These are phyloP conservation scores for Brassica cretica DNA, from an alignment of 345 rosid species.

Conservation along the genomic window DNA sequence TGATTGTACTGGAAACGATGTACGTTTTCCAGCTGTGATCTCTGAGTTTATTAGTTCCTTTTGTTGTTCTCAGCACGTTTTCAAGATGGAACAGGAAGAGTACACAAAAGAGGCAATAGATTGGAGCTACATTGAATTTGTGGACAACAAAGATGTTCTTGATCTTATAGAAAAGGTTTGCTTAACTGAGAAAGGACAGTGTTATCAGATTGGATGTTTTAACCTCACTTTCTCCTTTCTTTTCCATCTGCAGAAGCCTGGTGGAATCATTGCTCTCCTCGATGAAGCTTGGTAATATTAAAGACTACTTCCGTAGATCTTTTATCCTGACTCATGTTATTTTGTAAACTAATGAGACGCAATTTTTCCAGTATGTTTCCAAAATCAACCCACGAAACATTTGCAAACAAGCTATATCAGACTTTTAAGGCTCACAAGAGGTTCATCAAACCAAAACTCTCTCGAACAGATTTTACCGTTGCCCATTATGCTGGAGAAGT, in stretches of 20 bases:
- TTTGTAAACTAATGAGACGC: background rate
- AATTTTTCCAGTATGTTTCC: slow-evolving; percentile 88
- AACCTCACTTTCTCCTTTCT: background rate
- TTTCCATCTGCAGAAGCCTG: slow-evolving; percentile 62
- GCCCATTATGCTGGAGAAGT: slow-evolving; percentile 98
- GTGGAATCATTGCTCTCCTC: slow-evolving; percentile 79
- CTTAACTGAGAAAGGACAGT: background rate
- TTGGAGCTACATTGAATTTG: slow-evolving; percentile 24
- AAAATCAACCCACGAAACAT: slow-evolving; percentile 97
- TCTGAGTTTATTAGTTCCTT: background rate
- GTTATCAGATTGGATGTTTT: background rate
- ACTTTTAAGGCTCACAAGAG: slow-evolving; percentile 87
- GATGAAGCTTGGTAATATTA: slow-evolving; percentile 80
- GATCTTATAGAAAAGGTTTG: slow-evolving; percentile 15
- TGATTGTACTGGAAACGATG: background rate
- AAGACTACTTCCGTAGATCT: background rate
- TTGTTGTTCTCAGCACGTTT: slow-evolving; percentile 8
- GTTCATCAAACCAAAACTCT: slow-evolving; percentile 90
- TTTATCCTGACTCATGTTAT: background rate
- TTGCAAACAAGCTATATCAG: slow-evolving; percentile 91
- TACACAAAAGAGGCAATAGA: slow-evolving; percentile 15
- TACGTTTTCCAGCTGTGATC: background rate
- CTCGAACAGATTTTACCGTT: slow-evolving; percentile 90
- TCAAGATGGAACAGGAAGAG: slow-evolving; percentile 21
- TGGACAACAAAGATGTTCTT: slow-evolving; percentile 17